Base-by-base conservation (phyloP, 345 rosid species). In the Eucalyptus grandis region DNA sequence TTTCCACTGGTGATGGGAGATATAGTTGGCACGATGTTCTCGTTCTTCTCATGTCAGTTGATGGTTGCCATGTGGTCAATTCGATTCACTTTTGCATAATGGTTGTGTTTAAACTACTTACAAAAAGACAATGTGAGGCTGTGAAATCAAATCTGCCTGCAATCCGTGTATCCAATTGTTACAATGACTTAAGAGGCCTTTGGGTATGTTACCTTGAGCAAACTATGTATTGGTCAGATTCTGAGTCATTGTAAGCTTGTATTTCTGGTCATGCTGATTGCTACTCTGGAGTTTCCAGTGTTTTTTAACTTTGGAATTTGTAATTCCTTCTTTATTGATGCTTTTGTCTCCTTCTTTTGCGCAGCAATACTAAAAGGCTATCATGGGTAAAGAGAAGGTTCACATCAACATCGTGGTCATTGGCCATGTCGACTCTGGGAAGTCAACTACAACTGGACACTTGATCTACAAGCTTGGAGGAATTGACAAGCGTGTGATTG, bases 391-490 rank as follows among this genome's bases (percentile, higher is more conserved):
- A 92, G 97, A 95, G 53, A 95, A 95, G 96, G 11, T 67, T 89
- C 97, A 95, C 92, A 95, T 95, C 83, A 95, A 91, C 92, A 95
- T 95, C 53, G 96, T 95, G 92, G 95, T 95, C 87, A 95, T 95
- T 72, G 97, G 97, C 88, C 97, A 95, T 89, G 97, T 95, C 37
- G 97, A 96, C 93, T 95, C 96, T 51, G 97, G 97, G 3, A 96
- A 96, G 92, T 96, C 97, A 0, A 96, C 97, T 87, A 96, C 99
- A 9, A 97, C 99, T 2, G 98, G 98, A 2, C 99, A 97, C 93
- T 93, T 97, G 94, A 97, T 97, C 89, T 96, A 97, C 93, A 96
- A 97, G 98, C 98, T 97, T 53, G 99, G 99, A 37, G 99, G 99
- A 54, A 95, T 96, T 65, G 96, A 96, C 94, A 96, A 95, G 94